Base-by-base conservation (phyloP, 2,329 filamentous ascomycete genomes). In the Fusarium beomiforme region DNA sequence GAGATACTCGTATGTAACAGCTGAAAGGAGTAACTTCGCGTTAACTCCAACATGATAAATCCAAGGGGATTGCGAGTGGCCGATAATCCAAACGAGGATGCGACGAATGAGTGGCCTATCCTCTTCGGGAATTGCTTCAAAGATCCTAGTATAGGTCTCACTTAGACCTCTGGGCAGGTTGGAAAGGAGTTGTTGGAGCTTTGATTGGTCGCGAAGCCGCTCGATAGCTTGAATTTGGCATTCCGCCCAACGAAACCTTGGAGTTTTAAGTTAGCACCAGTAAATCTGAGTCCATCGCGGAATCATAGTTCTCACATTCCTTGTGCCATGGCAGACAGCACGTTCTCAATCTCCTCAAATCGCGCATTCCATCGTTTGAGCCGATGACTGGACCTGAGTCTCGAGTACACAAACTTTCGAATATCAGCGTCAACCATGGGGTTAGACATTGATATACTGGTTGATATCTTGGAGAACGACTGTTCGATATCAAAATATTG, bases 211-310 rank as follows among this genome's bases (percentile, higher is more conserved):
- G 12, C 46, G 46, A 34, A 50, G 46, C 14, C 29, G 46, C 29
- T 50, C 46, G 19, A 50, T 50, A 6, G 46, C 46, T 34, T 50
- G 29, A 50, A 50, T 50, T 34, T 50, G 29, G 2, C 21, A 34
- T 14, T 50, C 29, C 14, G 21, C 29, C 29, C 46, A 34, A 1
- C 31, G 46, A 24, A 50, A 50, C 21, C 46, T 50, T 10, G 3
- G 5, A 14, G 3, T 2, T 2, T 19, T 1, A 1, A 50, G 21
- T 34, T 34, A 49, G 29, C 14, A 9, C 7, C 31, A 10, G 2
- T 13, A 5, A 4, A 33, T 8, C 10, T 6, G 6, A 10, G 2
- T 8, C 1, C 0, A 6, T 21, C 1, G 7, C 31, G 3, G 6
- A 21, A 0, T 7, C 33, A n/a, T n/a, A 33, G 8, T 2, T 10